A percentile compares a stretch with the other conserved stretches of the same genome.
Conservation (phyloP, 2,329 filamentous ascomycete species). For the Trichophaea hybrida region DNA sequence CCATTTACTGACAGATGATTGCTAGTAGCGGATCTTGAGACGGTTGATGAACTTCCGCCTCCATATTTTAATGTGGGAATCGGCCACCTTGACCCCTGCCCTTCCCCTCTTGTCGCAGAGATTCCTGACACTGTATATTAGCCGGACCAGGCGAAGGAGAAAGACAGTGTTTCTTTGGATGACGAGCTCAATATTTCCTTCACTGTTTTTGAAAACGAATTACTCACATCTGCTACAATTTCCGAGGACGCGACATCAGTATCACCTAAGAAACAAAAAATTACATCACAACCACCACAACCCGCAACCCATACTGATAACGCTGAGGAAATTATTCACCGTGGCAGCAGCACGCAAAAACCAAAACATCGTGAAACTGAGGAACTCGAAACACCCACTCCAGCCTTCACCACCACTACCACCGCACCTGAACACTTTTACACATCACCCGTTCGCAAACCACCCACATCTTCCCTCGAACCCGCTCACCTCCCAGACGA, state of each 20-base stretch:
- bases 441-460: background rate
- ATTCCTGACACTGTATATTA: background rate
- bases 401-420: background rate
- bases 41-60: background rate
- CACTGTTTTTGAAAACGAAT: background rate
- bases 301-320: constrained; percentile 6
- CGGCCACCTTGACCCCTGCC: background rate
- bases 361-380: background rate
- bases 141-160: background rate
- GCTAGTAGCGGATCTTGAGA: background rate
- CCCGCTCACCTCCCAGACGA: background rate
- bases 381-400: background rate
- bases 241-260: constrained; percentile 22
- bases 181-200: background rate
- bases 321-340: constrained; percentile 16
- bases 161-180: background rate
- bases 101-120: background rate
- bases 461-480: background rate
- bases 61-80: background rate
- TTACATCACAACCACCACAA: background rate
- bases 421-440: background rate
- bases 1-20: background rate
- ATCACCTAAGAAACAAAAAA: constrained; percentile 11
- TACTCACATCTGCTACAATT: background rate
- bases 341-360: constrained; percentile 1